Conservation (phyloP, 495 filamentous ascomycete species). For the Xylona heveae region DNA sequence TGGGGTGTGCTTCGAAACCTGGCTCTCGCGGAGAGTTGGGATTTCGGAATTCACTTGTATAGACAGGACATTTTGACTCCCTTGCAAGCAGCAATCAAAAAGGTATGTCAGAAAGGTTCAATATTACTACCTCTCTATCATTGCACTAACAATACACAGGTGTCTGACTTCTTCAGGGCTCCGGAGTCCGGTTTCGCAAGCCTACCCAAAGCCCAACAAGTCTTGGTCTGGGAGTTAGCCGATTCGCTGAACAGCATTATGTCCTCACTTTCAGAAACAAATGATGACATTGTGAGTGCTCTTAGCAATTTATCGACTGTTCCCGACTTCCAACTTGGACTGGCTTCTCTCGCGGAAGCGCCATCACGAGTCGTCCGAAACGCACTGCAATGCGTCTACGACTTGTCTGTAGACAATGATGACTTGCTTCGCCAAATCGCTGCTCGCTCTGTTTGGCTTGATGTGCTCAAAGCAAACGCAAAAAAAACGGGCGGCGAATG, state of each 20-base stretch:
- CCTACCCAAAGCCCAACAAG: conserved; percentile 25
- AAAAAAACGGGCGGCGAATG: conserved; percentile 14
- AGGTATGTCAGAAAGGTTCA: conserved; percentile 16
- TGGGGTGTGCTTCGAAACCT: conserved; percentile 39
- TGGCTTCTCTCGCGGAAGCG: conserved; percentile 17
- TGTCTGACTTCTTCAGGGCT: conserved; percentile 6
- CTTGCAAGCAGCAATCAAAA: conserved; percentile 24
- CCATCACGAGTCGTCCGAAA: conserved; percentile 18
- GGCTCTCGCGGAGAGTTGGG: conserved; percentile 32
- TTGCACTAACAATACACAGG: conserved; percentile 4
- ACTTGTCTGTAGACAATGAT: conserved; percentile 31
- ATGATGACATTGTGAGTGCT: conserved; percentile 29
- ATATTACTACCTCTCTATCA: conserved; percentile 1
- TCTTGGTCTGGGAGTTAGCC: conserved; percentile 25
- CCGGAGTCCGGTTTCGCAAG: conserved; percentile 19
- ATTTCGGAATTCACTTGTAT: conserved; percentile 39
- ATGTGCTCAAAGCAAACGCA: conserved; percentile 7
- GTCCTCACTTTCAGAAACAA: conserved; percentile 23
- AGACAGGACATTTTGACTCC: conserved; percentile 33
- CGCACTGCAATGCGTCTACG: conserved; percentile 22
- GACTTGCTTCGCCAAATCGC: conserved; percentile 8
- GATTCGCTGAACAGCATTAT: conserved; percentile 23
- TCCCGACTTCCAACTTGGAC: conserved; percentile 26
- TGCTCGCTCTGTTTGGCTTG: conserved; percentile 6
- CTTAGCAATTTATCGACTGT: conserved; percentile 23